Conservation (phyloP, 108 stramenopile genomes). For the Stephanodiscus minutulus region DNA sequence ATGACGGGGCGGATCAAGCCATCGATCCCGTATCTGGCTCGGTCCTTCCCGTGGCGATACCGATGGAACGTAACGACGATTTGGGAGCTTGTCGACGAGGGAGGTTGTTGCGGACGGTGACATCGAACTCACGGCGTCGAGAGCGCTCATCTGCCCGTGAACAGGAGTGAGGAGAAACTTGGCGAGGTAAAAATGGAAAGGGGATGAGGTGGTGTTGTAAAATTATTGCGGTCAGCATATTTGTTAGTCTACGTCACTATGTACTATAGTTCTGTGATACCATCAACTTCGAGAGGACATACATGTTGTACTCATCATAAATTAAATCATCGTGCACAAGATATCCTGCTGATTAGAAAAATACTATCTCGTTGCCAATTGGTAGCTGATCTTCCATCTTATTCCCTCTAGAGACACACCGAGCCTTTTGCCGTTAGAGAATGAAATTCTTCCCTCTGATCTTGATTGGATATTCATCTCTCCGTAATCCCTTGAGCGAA, state of each 20-base stretch:
- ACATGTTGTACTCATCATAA: no score
- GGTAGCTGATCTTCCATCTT: no score
- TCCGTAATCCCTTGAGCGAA: conserved; percentile 82
- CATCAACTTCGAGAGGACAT: no score
- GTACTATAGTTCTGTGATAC: no score
- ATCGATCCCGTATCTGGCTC: not conserved
- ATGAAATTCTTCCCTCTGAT: conserved; percentile 71
- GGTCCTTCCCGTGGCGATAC: not conserved
- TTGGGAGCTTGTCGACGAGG: no score
- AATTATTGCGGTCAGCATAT: no score
- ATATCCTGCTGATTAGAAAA: no score
- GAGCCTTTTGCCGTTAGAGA: not conserved
- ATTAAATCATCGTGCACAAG: no score
- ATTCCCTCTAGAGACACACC: no score
- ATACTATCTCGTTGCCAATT: not conserved
- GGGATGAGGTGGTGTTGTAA: no score
- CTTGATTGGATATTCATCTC: conserved; percentile 71
- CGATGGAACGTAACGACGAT: no score
- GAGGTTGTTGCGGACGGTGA: not conserved
- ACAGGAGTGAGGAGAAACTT: not conserved
- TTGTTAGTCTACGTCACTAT: no score
- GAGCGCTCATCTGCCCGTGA: not conserved
- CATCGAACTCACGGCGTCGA: not conserved
- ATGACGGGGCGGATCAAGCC: not conserved
- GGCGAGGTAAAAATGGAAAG: not conserved